These are phyloP conservation scores for Aureobasidium sp. DNA, from an alignment of 2,329 filamentous ascomycete species.

Conservation along the genomic window DNA sequence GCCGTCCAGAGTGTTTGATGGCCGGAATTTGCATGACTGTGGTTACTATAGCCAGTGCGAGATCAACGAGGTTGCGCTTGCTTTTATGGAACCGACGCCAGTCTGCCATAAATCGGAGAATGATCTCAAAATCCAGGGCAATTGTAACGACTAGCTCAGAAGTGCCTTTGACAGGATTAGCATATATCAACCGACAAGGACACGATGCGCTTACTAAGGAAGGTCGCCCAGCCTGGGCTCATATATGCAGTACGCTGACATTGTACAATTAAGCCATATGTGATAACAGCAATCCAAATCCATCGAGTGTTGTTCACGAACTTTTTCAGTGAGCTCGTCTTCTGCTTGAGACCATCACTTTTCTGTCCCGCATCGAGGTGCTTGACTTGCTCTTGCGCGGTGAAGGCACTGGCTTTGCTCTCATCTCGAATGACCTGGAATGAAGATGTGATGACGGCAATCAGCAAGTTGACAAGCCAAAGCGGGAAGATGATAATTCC, in stretches of 20 bases:
- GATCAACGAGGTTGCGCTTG: conserved; percentile 69
- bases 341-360: conserved; percentile 29
- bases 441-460: conserved; percentile 95
- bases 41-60: conserved; percentile 71
- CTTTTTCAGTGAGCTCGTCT: conserved; percentile 51
- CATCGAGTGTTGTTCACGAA: conserved; percentile 64
- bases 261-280: conserved; percentile 70
- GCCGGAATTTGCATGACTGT: conserved; percentile 75
- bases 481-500: conserved; percentile 86
- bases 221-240: conserved; percentile 47
- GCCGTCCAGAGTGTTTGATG: conserved; percentile 60
- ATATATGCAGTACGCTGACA: conserved; percentile 69
- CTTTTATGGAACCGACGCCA: conserved; percentile 72
- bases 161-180: conserved; percentile 14
- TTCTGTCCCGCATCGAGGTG: conserved; percentile 32
- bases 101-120: conserved; percentile 66
- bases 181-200: no score
- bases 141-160: conserved; percentile 71
- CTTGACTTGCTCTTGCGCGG: conserved; percentile 52
- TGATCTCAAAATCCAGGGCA: conserved; percentile 71
- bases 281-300: conserved; percentile 74
- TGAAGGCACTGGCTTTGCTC: conserved; percentile 88
- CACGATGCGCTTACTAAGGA: conserved; percentile 48
- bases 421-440: conserved; percentile 98
- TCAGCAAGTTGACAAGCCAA: conserved; percentile 89